phyloP scores from a whole-genome alignment of 176 grass and related monocot genomes.

The Triticum aestivum region IWGSC_CS_RefSeq_v2.1 NC_057800.1:9845873-9846372 shows the following conservation, averaged over 20 bases:
- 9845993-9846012: no score
- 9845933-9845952: neutral
- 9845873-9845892: neutral
- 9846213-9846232: neutral
- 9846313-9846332: neutral
- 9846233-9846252: neutral
- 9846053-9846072: neutral
- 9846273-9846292: neutral
- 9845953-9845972: neutral
- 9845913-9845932: neutral
- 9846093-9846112: neutral
- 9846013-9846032: no score
- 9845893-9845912: neutral
- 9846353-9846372: neutral
- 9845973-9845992: neutral
- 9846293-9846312: neutral
- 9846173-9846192: constrained; percentile 5
- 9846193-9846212: neutral
- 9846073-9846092: neutral
- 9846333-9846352: neutral
- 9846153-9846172: neutral
- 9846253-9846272: neutral
- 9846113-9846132: neutral
- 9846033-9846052: neutral
- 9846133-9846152: neutral